Base-by-base conservation (phyloP, 371 early-diverging fungal species). In the Mortierella sp. region DNA sequence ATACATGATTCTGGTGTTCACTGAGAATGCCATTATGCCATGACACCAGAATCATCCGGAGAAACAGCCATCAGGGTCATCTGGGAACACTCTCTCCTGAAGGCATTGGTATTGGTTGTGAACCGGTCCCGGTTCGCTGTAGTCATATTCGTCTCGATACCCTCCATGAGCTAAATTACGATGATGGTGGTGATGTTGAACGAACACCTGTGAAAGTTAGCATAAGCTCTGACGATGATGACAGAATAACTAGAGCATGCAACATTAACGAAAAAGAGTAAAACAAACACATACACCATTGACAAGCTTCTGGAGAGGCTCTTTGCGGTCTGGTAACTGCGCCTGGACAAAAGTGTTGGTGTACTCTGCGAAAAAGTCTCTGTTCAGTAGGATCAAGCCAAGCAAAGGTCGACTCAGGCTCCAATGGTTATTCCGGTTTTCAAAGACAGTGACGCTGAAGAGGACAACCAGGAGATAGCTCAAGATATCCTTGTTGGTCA, bases 341-440 rank as follows among this genome's bases (percentile, higher is more conserved):
- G 89, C 90, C 79, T 93, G 89, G 44, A 96, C 92, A 31, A 97
- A 89, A 31, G 90, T 91, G 45, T 80, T 79, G 0, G 92, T 94
- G 82, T 95, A 96, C 80, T 92, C 92, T 45, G 93, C 81, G 65
- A 93, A 92, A 87, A 92, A 94, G 31, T 76, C 94, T 78, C 91
- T 90, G 82, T 95, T 94, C 75, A 97, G 84, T 63, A 96, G 82
- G 65, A 97, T 93, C 60, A 98, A 84, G 5, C 94, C 93, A 79
- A 96, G 92, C 75, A 98, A 87, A 9, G 98, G 96, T 63, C 97
- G 90, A 31, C 96, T 94, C 57, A 97, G 88, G 24, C 95, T 90
- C 97, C 97, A 97, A 73, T 96, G 94, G 78, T 95, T 96, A 31
- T 92, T 89, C 1, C 92, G 90, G 80, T 96, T 96, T 75, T 97